Percentiles rank a stretch among this genome's conserved stretches.
Evolutionary conservation across 73 alveolate genomes (phyloP).

Genomic region (Paramecium sonneborni): DNA sequence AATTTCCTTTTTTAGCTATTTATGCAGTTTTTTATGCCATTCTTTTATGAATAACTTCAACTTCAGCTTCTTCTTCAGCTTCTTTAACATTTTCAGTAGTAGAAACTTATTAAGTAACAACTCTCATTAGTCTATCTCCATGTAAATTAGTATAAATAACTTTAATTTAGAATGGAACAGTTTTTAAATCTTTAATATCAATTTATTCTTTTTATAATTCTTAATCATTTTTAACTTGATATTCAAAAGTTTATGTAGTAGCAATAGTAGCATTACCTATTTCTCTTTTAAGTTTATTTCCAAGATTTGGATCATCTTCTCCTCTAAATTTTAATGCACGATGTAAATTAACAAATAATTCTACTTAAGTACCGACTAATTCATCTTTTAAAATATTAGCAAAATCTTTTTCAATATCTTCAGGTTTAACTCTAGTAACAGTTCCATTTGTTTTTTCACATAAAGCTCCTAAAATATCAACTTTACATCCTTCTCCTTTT

Average conservation of each 20-base stretch:
- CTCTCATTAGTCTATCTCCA: constrained; percentile 88
- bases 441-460: constrained; percentile 91
- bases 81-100: constrained; percentile 79
- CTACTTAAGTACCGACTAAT: constrained; percentile 89
- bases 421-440: constrained; percentile 89
- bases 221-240: constrained; percentile 69
- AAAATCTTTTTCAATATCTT: constrained; percentile 82
- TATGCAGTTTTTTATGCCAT: constrained; percentile 87
- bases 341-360: constrained; percentile 79
- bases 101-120: constrained; percentile 73
- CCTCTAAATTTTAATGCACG: constrained; percentile 90
- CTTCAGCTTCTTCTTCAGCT: constrained; percentile 76
- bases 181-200: constrained; percentile 71
- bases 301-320: constrained; percentile 71
- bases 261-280: constrained; percentile 91
- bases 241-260: constrained; percentile 89
- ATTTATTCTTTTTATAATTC: constrained; percentile 75
- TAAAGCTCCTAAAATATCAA: constrained; percentile 79
- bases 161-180: constrained; percentile 84
- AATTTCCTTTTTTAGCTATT: constrained; percentile 80
- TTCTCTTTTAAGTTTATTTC: constrained; percentile 68
- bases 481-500: constrained; percentile 91
- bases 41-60: constrained; percentile 79
- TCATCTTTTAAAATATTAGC: constrained; percentile 84
- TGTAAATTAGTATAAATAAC: constrained; percentile 75